phyloP scores from a whole-genome alignment of 2,329 filamentous ascomycete species.

The Rhynchosporium secalis region DNA sequence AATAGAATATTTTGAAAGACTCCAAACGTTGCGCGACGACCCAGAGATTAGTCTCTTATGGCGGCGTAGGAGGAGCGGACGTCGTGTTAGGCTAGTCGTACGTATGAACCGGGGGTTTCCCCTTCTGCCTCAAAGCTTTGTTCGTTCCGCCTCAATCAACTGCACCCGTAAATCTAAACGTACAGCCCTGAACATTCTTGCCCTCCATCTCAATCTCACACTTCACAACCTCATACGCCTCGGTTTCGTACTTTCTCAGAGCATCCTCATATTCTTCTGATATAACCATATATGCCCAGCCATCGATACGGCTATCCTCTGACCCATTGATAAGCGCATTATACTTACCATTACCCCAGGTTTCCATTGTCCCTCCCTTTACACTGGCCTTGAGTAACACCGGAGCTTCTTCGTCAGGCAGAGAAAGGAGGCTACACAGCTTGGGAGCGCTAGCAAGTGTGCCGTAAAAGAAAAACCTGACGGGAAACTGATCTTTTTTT shows the following conservation, averaged over 20 bases:
- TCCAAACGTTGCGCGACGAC: too few species aligned
- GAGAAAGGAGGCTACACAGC: conserved; percentile 39
- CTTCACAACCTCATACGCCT: conserved; percentile 43
- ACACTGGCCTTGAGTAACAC: conserved; percentile 36
- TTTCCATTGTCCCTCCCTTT: conserved; percentile 37
- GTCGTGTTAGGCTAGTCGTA: too few species aligned
- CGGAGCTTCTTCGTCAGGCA: conserved; percentile 29
- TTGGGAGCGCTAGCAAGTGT: conserved; percentile 35
- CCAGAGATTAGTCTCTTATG: too few species aligned
- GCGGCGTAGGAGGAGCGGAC: too few species aligned
- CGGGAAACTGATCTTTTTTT: conserved; percentile 27
- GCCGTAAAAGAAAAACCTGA: conserved; percentile 49
- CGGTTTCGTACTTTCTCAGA: conserved; percentile 42
- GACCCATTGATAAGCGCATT: conserved; percentile 42
- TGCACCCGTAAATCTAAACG: conserved; percentile 34
- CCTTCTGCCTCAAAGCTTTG: too few species aligned
- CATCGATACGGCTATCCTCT: conserved; percentile 29
- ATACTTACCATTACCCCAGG: conserved; percentile 43
- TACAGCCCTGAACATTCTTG: conserved; percentile 29
- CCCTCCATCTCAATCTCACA: conserved; percentile 37
- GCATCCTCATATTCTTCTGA: conserved; percentile 40
- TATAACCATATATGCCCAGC: conserved; percentile 39
- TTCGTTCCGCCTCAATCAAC: background rate
- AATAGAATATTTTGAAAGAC: too few species aligned
- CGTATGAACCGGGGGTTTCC: too few species aligned